These are phyloP conservation scores for Phytophthora hibernalis DNA, from an alignment of 352 stramenopile genomes.

Conservation along the genomic window DNA sequence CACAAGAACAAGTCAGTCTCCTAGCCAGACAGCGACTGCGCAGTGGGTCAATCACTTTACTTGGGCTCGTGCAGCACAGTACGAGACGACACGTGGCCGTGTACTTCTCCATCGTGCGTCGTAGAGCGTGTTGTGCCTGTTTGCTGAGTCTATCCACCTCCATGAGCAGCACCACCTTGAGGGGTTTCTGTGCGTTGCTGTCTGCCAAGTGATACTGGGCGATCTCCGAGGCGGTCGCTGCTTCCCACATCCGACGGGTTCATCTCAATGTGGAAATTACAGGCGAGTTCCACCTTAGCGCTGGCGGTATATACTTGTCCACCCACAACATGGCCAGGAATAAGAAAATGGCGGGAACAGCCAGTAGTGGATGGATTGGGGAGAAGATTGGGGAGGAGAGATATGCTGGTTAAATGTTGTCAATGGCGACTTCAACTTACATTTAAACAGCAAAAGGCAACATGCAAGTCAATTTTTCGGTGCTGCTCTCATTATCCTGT, in stretches of 20 bases:
- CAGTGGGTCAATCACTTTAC: constrained; percentile 98
- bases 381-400: neutral
- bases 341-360: too few species aligned
- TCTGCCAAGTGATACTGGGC: constrained; percentile 91
- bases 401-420: neutral
- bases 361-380: too few species aligned
- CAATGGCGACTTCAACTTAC: constrained; percentile 1
- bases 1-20: neutral
- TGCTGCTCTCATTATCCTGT: neutral
- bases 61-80: constrained; percentile 97
- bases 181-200: constrained; percentile 72
- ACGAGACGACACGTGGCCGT: constrained; percentile 96
- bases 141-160: constrained; percentile 98
- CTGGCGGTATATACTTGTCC: constrained; percentile 99
- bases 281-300: constrained; percentile 96
- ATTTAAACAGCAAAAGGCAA: neutral
- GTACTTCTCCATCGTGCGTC: constrained; percentile 98
- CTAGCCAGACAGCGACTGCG: constrained; percentile 93
- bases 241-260: constrained; percentile 97
- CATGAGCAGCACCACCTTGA: constrained; percentile 96
- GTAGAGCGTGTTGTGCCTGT: constrained; percentile 97
- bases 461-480: neutral
- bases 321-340: constrained; percentile 96
- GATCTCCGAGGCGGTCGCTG: constrained; percentile 98
- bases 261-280: constrained; percentile 99